These are phyloP conservation scores for Aspergillus jensenii DNA, from an alignment of 2,329 filamentous ascomycete genomes.

Conservation along the genomic window DNA sequence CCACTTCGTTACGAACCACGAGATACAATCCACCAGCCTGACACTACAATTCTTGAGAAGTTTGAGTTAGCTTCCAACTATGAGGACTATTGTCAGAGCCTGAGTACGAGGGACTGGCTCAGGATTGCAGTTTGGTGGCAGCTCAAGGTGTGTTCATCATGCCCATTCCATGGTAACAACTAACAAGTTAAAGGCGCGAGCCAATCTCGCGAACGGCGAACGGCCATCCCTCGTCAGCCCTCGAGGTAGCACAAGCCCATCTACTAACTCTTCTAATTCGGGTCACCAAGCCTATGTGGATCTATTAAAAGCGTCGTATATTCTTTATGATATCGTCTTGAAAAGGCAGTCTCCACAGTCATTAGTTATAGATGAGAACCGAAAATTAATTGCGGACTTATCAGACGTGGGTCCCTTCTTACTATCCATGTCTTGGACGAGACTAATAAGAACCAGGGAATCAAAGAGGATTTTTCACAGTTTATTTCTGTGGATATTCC, in stretches of 20 bases:
- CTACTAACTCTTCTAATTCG: slow-evolving; percentile 19
- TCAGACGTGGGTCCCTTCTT: slow-evolving; percentile 23
- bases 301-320: slow-evolving; percentile 32
- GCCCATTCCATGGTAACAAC: not conserved
- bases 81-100: slow-evolving; percentile 22
- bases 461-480: slow-evolving; percentile 28
- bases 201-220: slow-evolving; percentile 23
- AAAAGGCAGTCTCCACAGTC: slow-evolving; percentile 19
- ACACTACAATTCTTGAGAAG: slow-evolving; percentile 17
- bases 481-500: slow-evolving; percentile 28
- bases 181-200: slow-evolving; percentile 18
- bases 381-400: slow-evolving; percentile 31
- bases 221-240: slow-evolving; percentile 18
- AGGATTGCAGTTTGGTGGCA: slow-evolving; percentile 34
- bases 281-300: slow-evolving; percentile 33
- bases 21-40: slow-evolving; percentile 24
- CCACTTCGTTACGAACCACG: slow-evolving; percentile 29
- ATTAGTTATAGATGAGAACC: slow-evolving; percentile 29
- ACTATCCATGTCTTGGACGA: not conserved
- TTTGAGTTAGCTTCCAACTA: slow-evolving; percentile 22
- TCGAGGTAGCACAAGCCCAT: slow-evolving; percentile 25
- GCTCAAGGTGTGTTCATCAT: slow-evolving; percentile 23
- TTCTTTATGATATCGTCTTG: slow-evolving; percentile 33
- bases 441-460: slow-evolving; percentile 16
- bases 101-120: slow-evolving; percentile 31